Percentiles rank a stretch among this genome's conserved stretches.
Conservation (phyloP, 1,139 yeast genomes). For the Scheffersomyces stambukii region DNA sequence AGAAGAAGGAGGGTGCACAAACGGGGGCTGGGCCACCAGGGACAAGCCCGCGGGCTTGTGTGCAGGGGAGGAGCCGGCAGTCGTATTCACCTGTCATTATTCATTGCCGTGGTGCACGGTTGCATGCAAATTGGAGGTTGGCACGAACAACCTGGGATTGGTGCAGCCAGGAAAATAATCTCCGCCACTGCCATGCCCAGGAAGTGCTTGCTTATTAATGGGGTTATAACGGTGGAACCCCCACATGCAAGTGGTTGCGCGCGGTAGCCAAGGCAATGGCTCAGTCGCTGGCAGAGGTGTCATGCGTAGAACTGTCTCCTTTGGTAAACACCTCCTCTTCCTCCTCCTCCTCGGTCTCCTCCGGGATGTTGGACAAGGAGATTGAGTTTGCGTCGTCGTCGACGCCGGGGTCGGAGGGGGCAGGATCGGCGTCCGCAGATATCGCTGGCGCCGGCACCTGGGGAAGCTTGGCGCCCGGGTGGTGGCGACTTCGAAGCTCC, state of each 20-base stretch:
- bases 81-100: no score
- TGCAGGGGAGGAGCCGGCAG: no score
- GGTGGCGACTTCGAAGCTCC: constrained; percentile 5
- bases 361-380: constrained; percentile 9
- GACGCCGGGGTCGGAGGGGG: neutral
- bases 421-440: constrained; percentile 1
- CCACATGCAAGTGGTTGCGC: no score
- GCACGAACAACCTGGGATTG: neutral
- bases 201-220: neutral
- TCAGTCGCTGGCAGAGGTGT: constrained; percentile 3
- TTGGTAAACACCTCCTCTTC: constrained; percentile 8
- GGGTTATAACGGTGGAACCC: no score
- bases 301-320: constrained; percentile 4
- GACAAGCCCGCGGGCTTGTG: no score
- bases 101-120: no score
- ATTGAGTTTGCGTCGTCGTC: neutral
- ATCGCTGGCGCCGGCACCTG: neutral
- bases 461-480: neutral
- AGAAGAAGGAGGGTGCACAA: no score
- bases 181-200: neutral
- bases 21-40: no score
- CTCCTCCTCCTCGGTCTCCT: constrained; percentile 10
- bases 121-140: neutral
- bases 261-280: neutral
- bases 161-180: neutral